Base-by-base conservation (phyloP, 176 grass and related monocot species). In the Carex kokanica region DNA sequence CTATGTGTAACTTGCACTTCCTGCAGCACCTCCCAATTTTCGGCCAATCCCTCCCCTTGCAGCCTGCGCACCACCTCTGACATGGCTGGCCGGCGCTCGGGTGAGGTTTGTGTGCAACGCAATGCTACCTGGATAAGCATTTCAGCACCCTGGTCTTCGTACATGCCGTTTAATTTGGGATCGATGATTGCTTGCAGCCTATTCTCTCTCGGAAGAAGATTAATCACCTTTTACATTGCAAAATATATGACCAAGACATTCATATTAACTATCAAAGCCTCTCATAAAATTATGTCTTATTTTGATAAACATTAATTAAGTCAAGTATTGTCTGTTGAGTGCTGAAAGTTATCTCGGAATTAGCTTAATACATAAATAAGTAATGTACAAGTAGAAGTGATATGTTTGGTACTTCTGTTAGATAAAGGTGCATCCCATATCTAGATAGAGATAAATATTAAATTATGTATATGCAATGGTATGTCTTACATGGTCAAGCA, bases 1-100 rank as follows among this genome's bases (percentile, higher is more conserved):
- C 62, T 64, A 66, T 64, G 34, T 65, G 31, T 17, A 62, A 51
- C 32, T 65, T 32, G 38, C 3, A 82, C 24, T 66, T 82, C 57
- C 20, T 81, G 78, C 27, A 81, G 17, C 9, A 63, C 57, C 59
- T 63, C 78, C 78, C 78, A 63, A 32, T 9, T 81, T 62, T 81
- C 79, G 0, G 40, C 59, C 60, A 82, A 65, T 17, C 20, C 60
- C 62, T 82, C 79, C 24, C 79, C 60, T 65, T 82, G 60, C 31
- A 82, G 58, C 21, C 31, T 82, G 20, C 36, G 38, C 79, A 82
- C 79, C 36, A 82, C 79, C 60, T 62, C 60, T 82, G 79, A 82
- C 79, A 82, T 82, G 60, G 60, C 61, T 1, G 79, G 79, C 17
- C 79, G 40, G 0, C 18, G 13, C 6, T 82, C 60, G 2, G 79